Evolutionary conservation across 169 alveolate species (phyloP).

Genomic region (Prorocentrum cordatum): DNA sequence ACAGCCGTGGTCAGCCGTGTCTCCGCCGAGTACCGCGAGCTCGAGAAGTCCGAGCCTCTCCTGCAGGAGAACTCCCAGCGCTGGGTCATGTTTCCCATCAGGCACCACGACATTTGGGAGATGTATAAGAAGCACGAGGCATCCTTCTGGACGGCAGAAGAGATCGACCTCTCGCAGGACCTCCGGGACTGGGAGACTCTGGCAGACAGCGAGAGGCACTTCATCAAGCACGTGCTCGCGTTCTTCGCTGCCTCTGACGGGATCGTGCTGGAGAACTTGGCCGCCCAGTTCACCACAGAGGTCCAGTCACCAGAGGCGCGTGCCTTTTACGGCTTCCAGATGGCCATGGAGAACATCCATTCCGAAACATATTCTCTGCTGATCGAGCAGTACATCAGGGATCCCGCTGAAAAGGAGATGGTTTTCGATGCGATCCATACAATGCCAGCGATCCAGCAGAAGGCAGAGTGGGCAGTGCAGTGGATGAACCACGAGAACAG

Average conservation of each 20-base stretch:
- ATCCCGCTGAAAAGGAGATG: constrained; percentile 83
- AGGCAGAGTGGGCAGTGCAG: constrained; percentile 93
- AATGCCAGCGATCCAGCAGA: constrained; percentile 86
- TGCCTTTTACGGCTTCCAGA: constrained; percentile 95
- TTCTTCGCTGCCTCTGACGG: constrained; percentile 77
- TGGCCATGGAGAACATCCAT: constrained; percentile 98
- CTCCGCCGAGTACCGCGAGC: neutral
- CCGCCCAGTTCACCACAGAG: constrained; percentile 89
- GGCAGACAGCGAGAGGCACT: constrained; percentile 83
- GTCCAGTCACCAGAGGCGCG: constrained; percentile 96
- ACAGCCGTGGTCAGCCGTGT: constrained; percentile 1
- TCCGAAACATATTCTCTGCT: constrained; percentile 92
- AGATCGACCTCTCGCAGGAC: constrained; percentile 92
- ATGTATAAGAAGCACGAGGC: constrained; percentile 63
- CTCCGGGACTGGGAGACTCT: constrained; percentile 93
- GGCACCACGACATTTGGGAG: constrained; percentile 7
- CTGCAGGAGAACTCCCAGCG: constrained; percentile 14
- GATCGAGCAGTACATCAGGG: constrained; percentile 83
- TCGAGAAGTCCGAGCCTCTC: constrained; percentile 11
- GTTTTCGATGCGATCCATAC: constrained; percentile 91
- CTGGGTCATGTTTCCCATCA: constrained; percentile 32
- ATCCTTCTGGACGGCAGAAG: constrained; percentile 98
- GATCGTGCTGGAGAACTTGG: constrained; percentile 95
- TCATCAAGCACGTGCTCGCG: constrained; percentile 78
- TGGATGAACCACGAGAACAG: constrained; percentile 79